These are phyloP conservation scores for Aspergillus nidulans DNA, from an alignment of 495 filamentous ascomycete genomes.

Conservation along the genomic window DNA sequence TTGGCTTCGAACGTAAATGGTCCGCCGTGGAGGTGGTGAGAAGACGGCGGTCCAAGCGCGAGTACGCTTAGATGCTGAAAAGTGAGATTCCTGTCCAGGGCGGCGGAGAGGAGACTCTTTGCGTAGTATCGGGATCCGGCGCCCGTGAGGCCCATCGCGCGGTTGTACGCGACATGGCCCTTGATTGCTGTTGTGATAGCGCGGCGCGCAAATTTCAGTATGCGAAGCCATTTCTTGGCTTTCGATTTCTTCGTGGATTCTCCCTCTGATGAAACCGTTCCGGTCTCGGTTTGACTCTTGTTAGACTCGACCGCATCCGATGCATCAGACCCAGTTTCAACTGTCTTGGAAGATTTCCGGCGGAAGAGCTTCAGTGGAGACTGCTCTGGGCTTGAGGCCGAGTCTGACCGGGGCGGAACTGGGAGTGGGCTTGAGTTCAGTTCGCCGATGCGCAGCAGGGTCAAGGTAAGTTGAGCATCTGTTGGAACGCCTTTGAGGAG, in stretches of 20 bases:
- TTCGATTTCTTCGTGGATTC: not conserved
- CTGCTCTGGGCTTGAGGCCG: not conserved
- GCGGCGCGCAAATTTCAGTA: conserved; percentile 64
- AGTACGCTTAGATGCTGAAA: not conserved
- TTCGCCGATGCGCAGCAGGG: conserved; percentile 79
- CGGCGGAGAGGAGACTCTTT: not conserved
- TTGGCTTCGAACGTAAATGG: conserved; percentile 72
- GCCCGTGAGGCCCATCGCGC: conserved; percentile 50
- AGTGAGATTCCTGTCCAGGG: not conserved
- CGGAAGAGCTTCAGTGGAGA: not conserved
- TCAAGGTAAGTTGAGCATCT: conserved; percentile 80
- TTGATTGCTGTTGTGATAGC: conserved; percentile 63
- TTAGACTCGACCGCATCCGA: not conserved
- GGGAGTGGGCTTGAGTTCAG: conserved; percentile 52
- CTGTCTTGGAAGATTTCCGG: not conserved
- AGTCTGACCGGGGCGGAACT: not conserved
- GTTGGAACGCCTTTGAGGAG: conserved; percentile 80
- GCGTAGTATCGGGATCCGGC: not conserved
- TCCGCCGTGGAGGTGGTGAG: conserved; percentile 43
- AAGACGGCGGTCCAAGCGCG: conserved; percentile 43
- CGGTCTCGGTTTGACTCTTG: not conserved
- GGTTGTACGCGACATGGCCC: conserved; percentile 64
- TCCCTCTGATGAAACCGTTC: not conserved
- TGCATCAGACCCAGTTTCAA: not conserved
- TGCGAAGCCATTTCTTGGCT: conserved; percentile 21